Base-by-base conservation (phyloP, 164 flowering plant species). In the Liriodendron chinense region DNA sequence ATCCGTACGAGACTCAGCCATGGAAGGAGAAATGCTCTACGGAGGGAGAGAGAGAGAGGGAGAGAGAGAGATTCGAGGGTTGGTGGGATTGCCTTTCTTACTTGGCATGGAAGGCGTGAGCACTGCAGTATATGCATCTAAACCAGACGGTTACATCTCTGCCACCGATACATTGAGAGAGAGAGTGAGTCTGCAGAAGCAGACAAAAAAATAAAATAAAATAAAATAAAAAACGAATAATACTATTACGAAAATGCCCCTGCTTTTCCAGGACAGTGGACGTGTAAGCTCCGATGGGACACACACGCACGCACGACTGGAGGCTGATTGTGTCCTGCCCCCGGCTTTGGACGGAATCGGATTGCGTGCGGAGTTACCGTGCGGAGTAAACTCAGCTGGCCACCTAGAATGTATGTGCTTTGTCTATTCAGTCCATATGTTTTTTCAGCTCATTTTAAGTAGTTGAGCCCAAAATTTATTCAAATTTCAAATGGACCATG, bases 31-130 rank as follows among this genome's bases (percentile, higher is more conserved):
- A 34, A 34, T 34, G 43, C 43, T 34, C 43, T 4, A 34, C n/a
- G 20, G 69, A 28, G 47, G 26, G 43, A 28, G 69, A 16, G 7
- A 13, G 68, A 65, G 34, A 65, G 28, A 23, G 9, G 8, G 43
- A 23, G 68, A 65, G 34, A 22, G 12, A 14, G 4, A 9, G 26
- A 14, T 5, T 28, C 24, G 2, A 16, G 47, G 69, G 48, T 16
- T 28, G 26, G 65, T 20, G 65, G 6, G 22, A 63, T 20, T 63
- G 50, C 71, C 49, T 48, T 66, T 73, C 13, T 10, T 1, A 12
- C 49, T 21, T 26, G 69, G 73, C 78, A 26, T 24, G 73, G 59
- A 70, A 75, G 73, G 78, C 69, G 26, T 75, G 78, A 75, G 72
- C 59, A 26, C 68, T 22, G 21, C 16, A 67, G 69, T 73, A 62